phyloP scores from a whole-genome alignment of 495 filamentous ascomycete genomes.

The Tuber umbilicatum region DNA sequence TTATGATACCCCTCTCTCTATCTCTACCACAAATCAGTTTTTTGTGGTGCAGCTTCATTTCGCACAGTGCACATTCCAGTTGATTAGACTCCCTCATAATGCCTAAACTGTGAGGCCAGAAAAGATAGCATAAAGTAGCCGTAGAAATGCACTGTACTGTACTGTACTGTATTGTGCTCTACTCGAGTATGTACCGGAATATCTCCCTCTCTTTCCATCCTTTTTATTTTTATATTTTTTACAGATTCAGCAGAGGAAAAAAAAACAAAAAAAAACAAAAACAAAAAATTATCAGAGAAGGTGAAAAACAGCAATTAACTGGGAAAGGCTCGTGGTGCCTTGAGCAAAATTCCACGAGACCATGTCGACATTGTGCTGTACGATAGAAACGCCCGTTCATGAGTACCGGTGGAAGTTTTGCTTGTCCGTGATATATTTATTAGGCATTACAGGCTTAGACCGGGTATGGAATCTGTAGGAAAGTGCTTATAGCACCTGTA shows the following conservation, averaged over 20 bases:
- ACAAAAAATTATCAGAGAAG: not conserved
- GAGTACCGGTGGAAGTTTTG: not conserved
- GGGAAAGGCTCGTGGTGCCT: not conserved
- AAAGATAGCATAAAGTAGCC: not conserved
- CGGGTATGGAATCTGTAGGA: not conserved
- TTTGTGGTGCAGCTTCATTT: not conserved
- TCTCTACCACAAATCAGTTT: not conserved
- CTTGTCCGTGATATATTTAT: not conserved
- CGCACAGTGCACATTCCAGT: not conserved
- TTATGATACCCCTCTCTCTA: not conserved
- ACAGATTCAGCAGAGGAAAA: too few species aligned
- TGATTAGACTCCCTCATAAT: not conserved
- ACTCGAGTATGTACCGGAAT: not conserved
- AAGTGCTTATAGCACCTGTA: not conserved
- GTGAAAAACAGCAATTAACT: not conserved
- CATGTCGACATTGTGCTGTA: not conserved
- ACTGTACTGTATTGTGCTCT: too few species aligned
- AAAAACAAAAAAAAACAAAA: not conserved
- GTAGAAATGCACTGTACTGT: not conserved
- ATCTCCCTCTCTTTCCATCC: not conserved
- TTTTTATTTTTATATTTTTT: not conserved
- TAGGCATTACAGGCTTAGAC: not conserved
- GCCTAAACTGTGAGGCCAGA: not conserved
- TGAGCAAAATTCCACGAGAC: not conserved
- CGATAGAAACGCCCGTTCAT: not conserved